A percentile compares a stretch with the other conserved stretches of the same genome.
Conservation (phyloP, 2,329 filamentous ascomycete species). For the Sporothrix luriei region DNA sequence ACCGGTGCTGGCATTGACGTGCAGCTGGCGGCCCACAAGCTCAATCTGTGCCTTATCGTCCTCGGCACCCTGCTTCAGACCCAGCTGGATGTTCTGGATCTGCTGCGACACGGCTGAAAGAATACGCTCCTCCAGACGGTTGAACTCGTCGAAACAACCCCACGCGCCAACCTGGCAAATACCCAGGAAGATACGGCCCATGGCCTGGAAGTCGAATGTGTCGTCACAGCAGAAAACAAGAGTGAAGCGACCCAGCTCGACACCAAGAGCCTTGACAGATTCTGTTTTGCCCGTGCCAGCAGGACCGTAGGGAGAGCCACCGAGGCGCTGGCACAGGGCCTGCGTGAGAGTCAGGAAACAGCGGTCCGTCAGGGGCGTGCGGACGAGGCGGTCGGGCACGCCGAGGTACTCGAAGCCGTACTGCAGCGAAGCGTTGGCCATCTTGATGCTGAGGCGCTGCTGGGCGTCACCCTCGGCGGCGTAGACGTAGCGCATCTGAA, state of each 20-base stretch:
- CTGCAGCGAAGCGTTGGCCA: conserved; percentile 93
- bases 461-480: conserved; percentile 76
- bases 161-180: conserved; percentile 98
- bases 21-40: conserved; percentile 85
- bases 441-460: conserved; percentile 83
- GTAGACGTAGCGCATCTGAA: conserved; percentile 97
- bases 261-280: conserved; percentile 94
- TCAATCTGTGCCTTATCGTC: conserved; percentile 90
- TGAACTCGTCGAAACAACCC: conserved; percentile 99
- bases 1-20: conserved; percentile 89
- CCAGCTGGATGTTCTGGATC: conserved; percentile 98
- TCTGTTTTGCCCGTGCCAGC: conserved; percentile 99
- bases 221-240: conserved; percentile 99
- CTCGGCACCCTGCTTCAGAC: conserved; percentile 79
- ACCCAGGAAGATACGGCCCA: conserved; percentile 98
- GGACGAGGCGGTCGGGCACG: conserved; percentile 91
- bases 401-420: conserved; percentile 99
- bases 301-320: conserved; percentile 95
- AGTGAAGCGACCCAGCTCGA: conserved; percentile 95
- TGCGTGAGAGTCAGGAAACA: conserved; percentile 98
- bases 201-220: conserved; percentile 99
- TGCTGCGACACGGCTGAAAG: conserved; percentile 97
- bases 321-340: conserved; percentile 89
- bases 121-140: conserved; percentile 96
- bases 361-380: conserved; percentile 94